Conservation (phyloP, 305 asterid genomes). For the Rubia balearica region DNA sequence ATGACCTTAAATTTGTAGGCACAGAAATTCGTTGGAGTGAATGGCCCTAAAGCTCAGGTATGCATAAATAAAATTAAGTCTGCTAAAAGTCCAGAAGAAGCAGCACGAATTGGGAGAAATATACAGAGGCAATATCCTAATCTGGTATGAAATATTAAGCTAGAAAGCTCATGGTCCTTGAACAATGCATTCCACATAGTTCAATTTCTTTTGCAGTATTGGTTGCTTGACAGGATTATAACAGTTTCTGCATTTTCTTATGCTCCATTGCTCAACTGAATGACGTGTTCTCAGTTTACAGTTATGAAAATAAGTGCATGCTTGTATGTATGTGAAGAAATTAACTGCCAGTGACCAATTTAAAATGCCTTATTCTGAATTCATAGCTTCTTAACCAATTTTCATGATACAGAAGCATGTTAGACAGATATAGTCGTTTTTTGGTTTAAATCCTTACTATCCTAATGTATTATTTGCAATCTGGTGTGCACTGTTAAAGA, state of each 20-base stretch:
- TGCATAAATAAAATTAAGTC: slow-evolving; percentile 56
- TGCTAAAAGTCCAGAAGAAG: slow-evolving; percentile 95
- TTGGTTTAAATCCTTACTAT: background rate
- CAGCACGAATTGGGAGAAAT: slow-evolving; percentile 88
- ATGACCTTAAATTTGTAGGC: slow-evolving; percentile 42
- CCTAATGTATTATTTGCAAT: background rate
- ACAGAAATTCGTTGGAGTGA: slow-evolving; percentile 61
- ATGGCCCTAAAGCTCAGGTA: slow-evolving; percentile 49
- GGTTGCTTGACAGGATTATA: background rate
- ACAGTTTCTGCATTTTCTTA: background rate
- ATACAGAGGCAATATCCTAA: slow-evolving; percentile 65
- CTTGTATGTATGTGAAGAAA: background rate
- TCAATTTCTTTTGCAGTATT: background rate
- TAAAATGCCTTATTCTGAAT: background rate
- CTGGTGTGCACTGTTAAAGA: background rate
- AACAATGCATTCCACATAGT: background rate
- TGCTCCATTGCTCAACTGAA: background rate
- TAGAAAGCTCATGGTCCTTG: background rate
- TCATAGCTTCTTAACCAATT: background rate
- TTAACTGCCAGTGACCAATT: background rate
- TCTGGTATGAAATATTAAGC: slow-evolving; percentile 43
- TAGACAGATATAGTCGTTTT: background rate
- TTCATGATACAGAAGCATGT: background rate
- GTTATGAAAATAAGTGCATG: background rate
- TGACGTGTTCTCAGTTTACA: background rate